These are phyloP conservation scores for Rhynchosporium graminicola DNA, from an alignment of 2,329 filamentous ascomycete genomes.

Conservation along the genomic window DNA sequence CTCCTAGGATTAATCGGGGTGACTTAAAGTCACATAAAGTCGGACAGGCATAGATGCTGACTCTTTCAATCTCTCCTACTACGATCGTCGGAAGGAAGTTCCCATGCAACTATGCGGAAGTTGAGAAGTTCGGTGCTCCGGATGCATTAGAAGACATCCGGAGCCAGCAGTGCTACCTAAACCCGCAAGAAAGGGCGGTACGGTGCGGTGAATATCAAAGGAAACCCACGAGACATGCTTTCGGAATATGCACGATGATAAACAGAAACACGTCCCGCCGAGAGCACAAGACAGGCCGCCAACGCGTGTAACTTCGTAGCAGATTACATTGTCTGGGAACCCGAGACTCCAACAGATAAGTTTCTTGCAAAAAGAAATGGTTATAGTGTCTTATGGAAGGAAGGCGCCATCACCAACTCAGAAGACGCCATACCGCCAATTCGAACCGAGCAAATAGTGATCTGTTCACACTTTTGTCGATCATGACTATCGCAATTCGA, in stretches of 20 bases:
- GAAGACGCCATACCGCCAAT: constrained; percentile 19
- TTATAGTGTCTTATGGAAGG: constrained; percentile 12
- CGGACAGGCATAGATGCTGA: background rate
- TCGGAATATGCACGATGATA: constrained; percentile 1
- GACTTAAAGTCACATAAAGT: background rate
- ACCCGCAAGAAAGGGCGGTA: background rate
- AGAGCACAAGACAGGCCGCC: background rate
- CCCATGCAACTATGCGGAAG: constrained; percentile 1
- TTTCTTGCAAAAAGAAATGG: background rate
- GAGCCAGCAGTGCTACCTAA: background rate
- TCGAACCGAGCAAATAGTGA: constrained; percentile 7
- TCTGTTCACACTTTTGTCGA: background rate
- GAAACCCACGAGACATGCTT: constrained; percentile 7
- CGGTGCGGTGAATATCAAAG: background rate
- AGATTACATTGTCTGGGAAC: background rate
- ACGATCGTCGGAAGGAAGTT: background rate
- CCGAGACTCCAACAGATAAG: background rate
- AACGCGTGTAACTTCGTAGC: constrained; percentile 6
- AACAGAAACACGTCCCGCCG: constrained; percentile 3
- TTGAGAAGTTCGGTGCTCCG: constrained; percentile 3
- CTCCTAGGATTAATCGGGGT: background rate
- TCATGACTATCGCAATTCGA: constrained; percentile 4
- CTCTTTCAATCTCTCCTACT: background rate
- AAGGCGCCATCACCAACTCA: constrained; percentile 26
- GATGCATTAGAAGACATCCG: constrained; percentile 5